These are phyloP conservation scores for Mucor irregularis DNA, from an alignment of 371 early-diverging fungal species.

Conservation along the genomic window DNA sequence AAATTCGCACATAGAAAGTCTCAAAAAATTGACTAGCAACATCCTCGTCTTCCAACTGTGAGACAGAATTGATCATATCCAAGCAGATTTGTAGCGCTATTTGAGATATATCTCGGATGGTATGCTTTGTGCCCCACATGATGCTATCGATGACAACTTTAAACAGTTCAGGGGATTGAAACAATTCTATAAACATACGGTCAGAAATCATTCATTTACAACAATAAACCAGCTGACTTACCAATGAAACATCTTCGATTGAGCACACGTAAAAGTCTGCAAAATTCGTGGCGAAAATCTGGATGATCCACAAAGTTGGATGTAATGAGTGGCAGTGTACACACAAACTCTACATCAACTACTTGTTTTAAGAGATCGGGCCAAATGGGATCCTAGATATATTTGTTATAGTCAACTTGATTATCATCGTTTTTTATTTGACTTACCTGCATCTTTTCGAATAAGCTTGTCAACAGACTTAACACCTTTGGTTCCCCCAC, in stretches of 20 bases:
- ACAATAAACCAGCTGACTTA: conserved; percentile 23
- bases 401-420: background rate
- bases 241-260: conserved; percentile 76
- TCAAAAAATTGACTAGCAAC: conserved; percentile 86
- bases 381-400: conserved; percentile 10
- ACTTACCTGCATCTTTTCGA: conserved; percentile 67
- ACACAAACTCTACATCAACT: conserved; percentile 80
- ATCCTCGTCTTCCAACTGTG: conserved; percentile 62
- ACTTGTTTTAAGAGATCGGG: conserved; percentile 48
- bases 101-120: conserved; percentile 90
- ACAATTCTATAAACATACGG: conserved; percentile 55
- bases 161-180: conserved; percentile 67
- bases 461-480: conserved; percentile 75
- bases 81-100: conserved; percentile 76
- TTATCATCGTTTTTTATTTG: background rate
- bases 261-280: conserved; percentile 78
- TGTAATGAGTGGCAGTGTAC: conserved; percentile 91
- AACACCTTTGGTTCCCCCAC: conserved; percentile 88
- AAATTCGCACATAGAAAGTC: conserved; percentile 76
- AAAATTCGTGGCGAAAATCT: conserved; percentile 90
- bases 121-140: conserved; percentile 96
- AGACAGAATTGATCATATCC: conserved; percentile 72
- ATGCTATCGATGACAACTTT: conserved; percentile 82
- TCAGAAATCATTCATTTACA: background rate
- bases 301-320: conserved; percentile 93